These are phyloP conservation scores for Saccharomyces jurei DNA, from an alignment of 805 yeast genomes.

Conservation along the genomic window DNA sequence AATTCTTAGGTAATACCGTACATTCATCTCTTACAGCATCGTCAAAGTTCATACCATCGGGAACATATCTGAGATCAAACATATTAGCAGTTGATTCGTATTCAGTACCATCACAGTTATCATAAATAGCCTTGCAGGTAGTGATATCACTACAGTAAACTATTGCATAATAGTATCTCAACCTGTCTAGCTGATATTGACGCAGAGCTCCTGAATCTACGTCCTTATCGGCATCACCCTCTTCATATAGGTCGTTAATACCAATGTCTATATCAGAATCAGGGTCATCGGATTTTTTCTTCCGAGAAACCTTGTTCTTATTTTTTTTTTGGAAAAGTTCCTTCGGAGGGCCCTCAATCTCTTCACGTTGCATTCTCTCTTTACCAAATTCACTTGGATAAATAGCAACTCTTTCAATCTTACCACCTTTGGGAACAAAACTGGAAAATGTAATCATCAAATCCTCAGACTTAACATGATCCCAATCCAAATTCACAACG, in stretches of 20 bases:
- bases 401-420: slow-evolving; percentile 57
- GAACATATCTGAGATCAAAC: slow-evolving; percentile 86
- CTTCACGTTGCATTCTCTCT: slow-evolving; percentile 83
- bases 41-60: slow-evolving; percentile 85
- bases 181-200: slow-evolving; percentile 83
- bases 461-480: slow-evolving; percentile 79
- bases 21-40: slow-evolving; percentile 71
- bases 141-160: slow-evolving; percentile 67
- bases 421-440: slow-evolving; percentile 72
- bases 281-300: slow-evolving; percentile 32
- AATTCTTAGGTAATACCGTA: slow-evolving; percentile 60
- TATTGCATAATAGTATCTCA: slow-evolving; percentile 89
- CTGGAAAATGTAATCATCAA: slow-evolving; percentile 81
- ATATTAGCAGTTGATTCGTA: slow-evolving; percentile 92
- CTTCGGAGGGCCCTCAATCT: slow-evolving; percentile 83
- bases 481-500: slow-evolving; percentile 96
- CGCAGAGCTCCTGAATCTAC: slow-evolving; percentile 79
- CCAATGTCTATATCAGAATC: slow-evolving; percentile 50
- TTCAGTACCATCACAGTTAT: slow-evolving; percentile 89
- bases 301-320: slow-evolving; percentile 28
- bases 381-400: slow-evolving; percentile 92
- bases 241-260: slow-evolving; percentile 66
- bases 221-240: slow-evolving; percentile 74
- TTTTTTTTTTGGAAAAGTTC: slow-evolving; percentile 58
- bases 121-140: slow-evolving; percentile 71